Conservation (phyloP, 2,329 filamentous ascomycete genomes). For the Paraphoma chrysanthemicola region DNA sequence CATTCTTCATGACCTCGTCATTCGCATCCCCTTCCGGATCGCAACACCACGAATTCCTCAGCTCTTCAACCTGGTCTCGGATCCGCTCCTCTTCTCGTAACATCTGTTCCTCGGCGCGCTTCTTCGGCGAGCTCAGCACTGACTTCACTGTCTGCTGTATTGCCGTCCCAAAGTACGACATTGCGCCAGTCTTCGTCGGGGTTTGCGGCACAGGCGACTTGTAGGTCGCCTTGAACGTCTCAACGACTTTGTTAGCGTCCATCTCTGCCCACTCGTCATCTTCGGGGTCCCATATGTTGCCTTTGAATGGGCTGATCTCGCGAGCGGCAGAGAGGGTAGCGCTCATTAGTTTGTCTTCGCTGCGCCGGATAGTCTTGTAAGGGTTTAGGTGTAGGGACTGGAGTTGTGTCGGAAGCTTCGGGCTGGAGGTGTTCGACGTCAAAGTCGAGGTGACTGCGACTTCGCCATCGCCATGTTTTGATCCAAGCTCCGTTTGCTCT, state of each 20-base stretch:
- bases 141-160: not conserved
- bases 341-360: not conserved
- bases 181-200: not conserved
- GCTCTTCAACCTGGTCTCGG: not conserved
- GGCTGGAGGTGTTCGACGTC: not conserved
- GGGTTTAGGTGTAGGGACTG: not conserved
- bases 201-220: not conserved
- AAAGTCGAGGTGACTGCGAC: not conserved
- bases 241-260: constrained; percentile 3
- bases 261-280: constrained; percentile 17
- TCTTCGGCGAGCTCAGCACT: not conserved
- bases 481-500: not conserved
- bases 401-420: not conserved
- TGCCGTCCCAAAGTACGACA: constrained; percentile 1
- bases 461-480: not conserved
- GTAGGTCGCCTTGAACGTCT: constrained; percentile 13
- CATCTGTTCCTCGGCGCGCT: not conserved
- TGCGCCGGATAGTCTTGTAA: not conserved
- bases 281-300: constrained; percentile 14
- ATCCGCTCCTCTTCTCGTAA: not conserved
- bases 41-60: constrained; percentile 10
- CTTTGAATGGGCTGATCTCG: constrained; percentile 1
- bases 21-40: constrained; percentile 8
- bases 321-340: not conserved
- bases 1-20: constrained; percentile 7